A percentile compares a stretch with the other conserved stretches of the same genome.
phyloP scores from a whole-genome alignment of 2,329 filamentous ascomycete species.

The Neonectria sp. region DNA sequence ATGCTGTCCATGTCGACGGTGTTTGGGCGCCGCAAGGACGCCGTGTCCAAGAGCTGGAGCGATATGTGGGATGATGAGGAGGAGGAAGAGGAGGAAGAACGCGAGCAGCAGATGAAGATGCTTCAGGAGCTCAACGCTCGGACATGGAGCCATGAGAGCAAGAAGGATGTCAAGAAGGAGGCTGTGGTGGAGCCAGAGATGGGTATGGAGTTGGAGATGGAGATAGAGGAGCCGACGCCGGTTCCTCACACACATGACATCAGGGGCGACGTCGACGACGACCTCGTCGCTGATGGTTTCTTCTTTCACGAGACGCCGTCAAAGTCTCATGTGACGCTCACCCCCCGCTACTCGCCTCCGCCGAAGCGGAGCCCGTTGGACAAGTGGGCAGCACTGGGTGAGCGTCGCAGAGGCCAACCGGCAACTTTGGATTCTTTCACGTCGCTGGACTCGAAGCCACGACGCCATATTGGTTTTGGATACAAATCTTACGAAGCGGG shows the following conservation, averaged over 20 bases:
- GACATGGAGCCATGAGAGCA: constrained; percentile 85
- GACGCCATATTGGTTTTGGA: constrained; percentile 64
- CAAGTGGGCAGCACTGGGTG: constrained; percentile 92
- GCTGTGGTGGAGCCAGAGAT: constrained; percentile 32
- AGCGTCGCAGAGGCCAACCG: constrained; percentile 79
- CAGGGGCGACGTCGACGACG: constrained; percentile 71
- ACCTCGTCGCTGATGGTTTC: constrained; percentile 78
- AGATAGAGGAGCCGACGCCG: constrained; percentile 32
- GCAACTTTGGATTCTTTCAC: constrained; percentile 66
- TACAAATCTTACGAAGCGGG: constrained; percentile 65
- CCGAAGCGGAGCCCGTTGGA: constrained; percentile 77
- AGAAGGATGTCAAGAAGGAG: constrained; percentile 51
- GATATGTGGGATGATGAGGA: constrained; percentile 96
- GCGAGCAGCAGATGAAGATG: constrained; percentile 64
- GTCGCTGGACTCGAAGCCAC: constrained; percentile 63
- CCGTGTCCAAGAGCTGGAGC: constrained; percentile 98
- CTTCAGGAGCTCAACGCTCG: constrained; percentile 80
- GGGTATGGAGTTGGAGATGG: constrained; percentile 38
- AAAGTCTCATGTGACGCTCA: constrained; percentile 54
- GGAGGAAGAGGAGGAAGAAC: constrained; percentile 79
- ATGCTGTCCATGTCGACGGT: constrained; percentile 82
- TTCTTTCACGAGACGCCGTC: constrained; percentile 78
- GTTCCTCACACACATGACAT: constrained; percentile 50
- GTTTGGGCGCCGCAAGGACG: constrained; percentile 83
- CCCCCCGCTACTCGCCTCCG: constrained; percentile 74